Evolutionary conservation across 768 basidiomycete genomes (phyloP).

Genomic region (Boletus pseudo-olivaceus): DNA sequence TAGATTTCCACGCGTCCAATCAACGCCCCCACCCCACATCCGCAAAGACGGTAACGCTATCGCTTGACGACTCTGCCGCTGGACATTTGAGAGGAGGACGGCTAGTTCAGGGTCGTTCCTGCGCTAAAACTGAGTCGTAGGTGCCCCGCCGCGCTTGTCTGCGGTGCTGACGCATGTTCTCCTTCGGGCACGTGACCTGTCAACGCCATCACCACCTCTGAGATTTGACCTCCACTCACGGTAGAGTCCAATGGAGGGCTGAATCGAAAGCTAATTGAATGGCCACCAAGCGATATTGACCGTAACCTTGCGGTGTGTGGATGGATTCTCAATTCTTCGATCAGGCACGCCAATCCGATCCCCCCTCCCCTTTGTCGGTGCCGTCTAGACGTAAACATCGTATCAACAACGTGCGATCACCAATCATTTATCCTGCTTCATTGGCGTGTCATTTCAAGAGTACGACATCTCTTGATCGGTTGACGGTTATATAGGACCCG

Average conservation of each 20-base stretch:
- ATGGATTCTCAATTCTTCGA: conserved; percentile 21
- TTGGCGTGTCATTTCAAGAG: conserved; percentile 21
- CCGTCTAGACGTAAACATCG: conserved; percentile 29
- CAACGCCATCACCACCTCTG: conserved; percentile 1
- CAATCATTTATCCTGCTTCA: conserved; percentile 16
- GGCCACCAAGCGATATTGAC: conserved; percentile 13
- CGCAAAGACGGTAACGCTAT: background rate
- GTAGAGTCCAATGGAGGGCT: background rate
- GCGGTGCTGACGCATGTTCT: background rate
- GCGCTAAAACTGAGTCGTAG: background rate
- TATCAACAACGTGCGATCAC: conserved; percentile 29
- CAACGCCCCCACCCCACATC: conserved; percentile 5
- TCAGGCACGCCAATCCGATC: conserved; percentile 27
- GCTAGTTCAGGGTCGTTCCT: background rate
- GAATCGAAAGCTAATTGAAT: conserved; percentile 9
- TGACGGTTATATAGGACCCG: conserved; percentile 14
- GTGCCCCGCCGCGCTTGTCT: background rate
- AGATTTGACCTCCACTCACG: conserved; percentile 6
- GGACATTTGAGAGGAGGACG: background rate
- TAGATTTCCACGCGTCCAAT: conserved; percentile 5
- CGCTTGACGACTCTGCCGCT: background rate
- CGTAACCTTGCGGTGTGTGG: conserved; percentile 15
- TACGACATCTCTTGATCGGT: conserved; percentile 29
- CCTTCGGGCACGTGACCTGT: conserved; percentile 27
- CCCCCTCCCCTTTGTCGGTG: conserved; percentile 30